A percentile compares a stretch with the other conserved stretches of the same genome.
Evolutionary conservation across 495 filamentous ascomycete species (phyloP).

Genomic region (Hypoxylon perforatum): DNA sequence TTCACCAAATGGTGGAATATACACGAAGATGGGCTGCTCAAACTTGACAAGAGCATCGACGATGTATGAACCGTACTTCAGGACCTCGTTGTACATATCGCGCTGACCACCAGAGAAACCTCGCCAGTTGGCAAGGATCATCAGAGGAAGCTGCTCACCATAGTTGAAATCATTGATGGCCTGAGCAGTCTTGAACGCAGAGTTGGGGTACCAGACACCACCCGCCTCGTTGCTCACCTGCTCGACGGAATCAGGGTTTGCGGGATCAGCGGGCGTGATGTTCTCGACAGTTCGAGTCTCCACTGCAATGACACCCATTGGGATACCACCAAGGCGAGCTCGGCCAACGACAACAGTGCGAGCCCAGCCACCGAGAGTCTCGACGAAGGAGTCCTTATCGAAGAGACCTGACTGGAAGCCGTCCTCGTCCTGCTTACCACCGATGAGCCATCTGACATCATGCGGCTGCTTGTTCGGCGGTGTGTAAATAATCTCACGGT

Average conservation of each 20-base stretch:
- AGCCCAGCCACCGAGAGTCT: constrained; percentile 96
- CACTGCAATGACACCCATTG: constrained; percentile 97
- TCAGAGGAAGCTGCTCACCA: constrained; percentile 95
- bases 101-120: constrained; percentile 99
- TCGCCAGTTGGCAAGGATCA: constrained; percentile 99
- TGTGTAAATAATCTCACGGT: constrained; percentile 87
- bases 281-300: constrained; percentile 97
- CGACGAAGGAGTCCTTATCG: constrained; percentile 95
- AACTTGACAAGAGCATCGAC: constrained; percentile 98
- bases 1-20: constrained; percentile 96
- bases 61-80: constrained; percentile 99
- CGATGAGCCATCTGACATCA: constrained; percentile 93
- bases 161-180: constrained; percentile 99
- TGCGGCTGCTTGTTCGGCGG: constrained; percentile 90
- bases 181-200: constrained; percentile 98
- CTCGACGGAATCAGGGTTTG: constrained; percentile 97
- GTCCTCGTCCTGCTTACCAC: constrained; percentile 87
- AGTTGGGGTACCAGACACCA: constrained; percentile 99
- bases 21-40: constrained; percentile 98
- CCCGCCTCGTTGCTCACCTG: constrained; percentile 92
- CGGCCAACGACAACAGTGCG: constrained; percentile 96
- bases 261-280: constrained; percentile 95
- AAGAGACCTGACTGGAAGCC: constrained; percentile 90
- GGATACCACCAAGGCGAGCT: constrained; percentile 96
- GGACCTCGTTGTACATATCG: constrained; percentile 99